These are phyloP conservation scores for Phytopythium chamaehyphon DNA, from an alignment of 352 stramenopile species.

Conservation along the genomic window DNA sequence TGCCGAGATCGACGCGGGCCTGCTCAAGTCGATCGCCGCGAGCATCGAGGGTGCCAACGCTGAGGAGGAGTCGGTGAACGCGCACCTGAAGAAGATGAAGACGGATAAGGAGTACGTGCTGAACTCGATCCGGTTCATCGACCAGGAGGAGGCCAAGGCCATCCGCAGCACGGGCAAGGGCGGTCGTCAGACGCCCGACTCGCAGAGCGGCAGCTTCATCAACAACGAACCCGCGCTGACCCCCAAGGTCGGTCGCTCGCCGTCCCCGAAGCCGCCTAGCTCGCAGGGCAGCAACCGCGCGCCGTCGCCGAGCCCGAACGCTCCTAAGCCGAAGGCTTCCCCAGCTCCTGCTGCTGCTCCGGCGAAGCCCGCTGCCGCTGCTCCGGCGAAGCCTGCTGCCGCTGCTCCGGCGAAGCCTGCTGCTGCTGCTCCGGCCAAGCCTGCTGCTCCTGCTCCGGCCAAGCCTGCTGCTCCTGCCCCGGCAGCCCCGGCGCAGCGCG, in stretches of 20 bases:
- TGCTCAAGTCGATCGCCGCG: conserved; percentile 60
- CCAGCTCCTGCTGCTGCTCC: conserved; percentile 8
- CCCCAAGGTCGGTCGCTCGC: conserved; percentile 15
- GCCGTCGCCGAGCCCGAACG: conserved; percentile 14
- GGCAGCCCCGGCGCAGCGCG: neutral
- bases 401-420: conserved; percentile 5
- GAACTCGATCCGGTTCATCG: conserved; percentile 87
- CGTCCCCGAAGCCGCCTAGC: conserved; percentile 26
- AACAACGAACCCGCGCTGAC: conserved; percentile 31
- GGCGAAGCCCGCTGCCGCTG: conserved; percentile 7
- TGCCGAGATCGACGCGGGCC: conserved; percentile 63
- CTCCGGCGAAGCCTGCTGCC: conserved; percentile 11
- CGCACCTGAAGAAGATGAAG: conserved; percentile 83
- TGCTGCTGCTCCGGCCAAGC: conserved; percentile 13
- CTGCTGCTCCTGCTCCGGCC: conserved; percentile 15
- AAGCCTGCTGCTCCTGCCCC: conserved; percentile 4
- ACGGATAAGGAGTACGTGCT: conserved; percentile 87
- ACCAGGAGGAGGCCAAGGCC: conserved; percentile 87
- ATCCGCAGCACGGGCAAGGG: conserved; percentile 78
- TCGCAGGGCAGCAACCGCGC: conserved; percentile 7
- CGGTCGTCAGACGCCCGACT: conserved; percentile 40
- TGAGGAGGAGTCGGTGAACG: conserved; percentile 65
- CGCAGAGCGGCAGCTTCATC: conserved; percentile 54
- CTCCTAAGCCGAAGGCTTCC: conserved; percentile 13
- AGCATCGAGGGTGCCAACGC: conserved; percentile 44